Base-by-base conservation (phyloP, 768 basidiomycete species). In the Phaffia tasmanica region DNA sequence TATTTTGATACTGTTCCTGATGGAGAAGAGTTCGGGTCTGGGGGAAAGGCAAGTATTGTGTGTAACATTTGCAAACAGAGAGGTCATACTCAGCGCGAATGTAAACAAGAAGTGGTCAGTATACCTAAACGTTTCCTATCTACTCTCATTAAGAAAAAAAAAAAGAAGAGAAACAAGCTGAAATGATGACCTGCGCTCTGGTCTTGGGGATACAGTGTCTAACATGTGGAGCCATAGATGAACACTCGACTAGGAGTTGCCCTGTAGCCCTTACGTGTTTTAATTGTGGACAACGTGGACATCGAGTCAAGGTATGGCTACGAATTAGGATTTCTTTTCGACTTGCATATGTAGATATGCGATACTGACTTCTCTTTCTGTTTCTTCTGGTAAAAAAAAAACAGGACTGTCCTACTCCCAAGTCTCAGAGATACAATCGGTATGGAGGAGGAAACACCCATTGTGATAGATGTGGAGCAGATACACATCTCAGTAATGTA, bases 231-330 rank as follows among this genome's bases (percentile, higher is more conserved):
- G 67, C 62, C 16, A 49, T 63, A 2, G 63, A 69, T 46, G 62
- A 63, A 47, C 67, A 69, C 29, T 48, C 25, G 7, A 69, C 67
- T 18, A 62, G 67, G 23, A 69, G 56, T n/a, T 69, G 67, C 27
- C 67, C 67, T 6, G 62, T 69, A 18, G 67, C 67, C 25, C 53
- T 69, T n/a, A 62, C 64, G 1, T 69, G 67, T 51, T 69, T 69
- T 46, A 57, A 62, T 0, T 69, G 67, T 32, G 67, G 67, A 35
- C 62, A 58, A n/a, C 27, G 67, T 50, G 67, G 67, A 25, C 67
- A 69, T 50, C 62, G 67, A 25, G 62, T 62, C 16, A 67, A 56
- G 51, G 63, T 64, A 51, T 56, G 63, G n/a, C n/a, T n/a, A n/a
- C n/a, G n/a, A n/a, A n/a, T n/a, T n/a, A n/a, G n/a, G n/a, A n/a